Evolutionary conservation across 805 yeast genomes (phyloP).

Genomic region (Scheffersomyces amazonensis): DNA sequence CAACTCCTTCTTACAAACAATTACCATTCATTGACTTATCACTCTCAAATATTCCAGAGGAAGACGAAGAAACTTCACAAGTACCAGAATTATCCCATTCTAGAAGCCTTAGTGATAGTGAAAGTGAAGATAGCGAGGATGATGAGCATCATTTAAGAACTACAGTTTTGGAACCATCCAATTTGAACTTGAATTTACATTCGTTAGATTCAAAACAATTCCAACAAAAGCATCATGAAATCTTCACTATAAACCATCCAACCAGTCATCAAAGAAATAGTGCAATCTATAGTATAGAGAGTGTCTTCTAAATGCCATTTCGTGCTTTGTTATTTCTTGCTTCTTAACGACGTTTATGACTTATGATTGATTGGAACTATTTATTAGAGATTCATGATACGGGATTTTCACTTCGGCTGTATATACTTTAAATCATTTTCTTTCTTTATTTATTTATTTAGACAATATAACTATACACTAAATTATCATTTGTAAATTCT

Average conservation of each 20-base stretch:
- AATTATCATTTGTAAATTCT: no score
- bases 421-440: no score
- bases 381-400: no score
- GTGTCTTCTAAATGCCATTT: neutral
- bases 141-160: neutral
- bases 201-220: neutral
- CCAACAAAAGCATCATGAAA: neutral
- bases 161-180: neutral
- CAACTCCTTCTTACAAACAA: slow-evolving; percentile 9
- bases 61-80: slow-evolving; percentile 8
- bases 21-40: slow-evolving; percentile 18
- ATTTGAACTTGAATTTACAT: no score
- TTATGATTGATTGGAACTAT: no score
- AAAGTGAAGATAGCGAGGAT: slow-evolving; percentile 1
- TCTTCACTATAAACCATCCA: neutral
- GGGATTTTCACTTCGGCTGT: no score
- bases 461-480: no score
- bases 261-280: slow-evolving; percentile 1
- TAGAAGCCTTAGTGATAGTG: slow-evolving; percentile 1
- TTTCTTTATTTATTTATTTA: no score
- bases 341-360: no score
- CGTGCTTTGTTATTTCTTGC: no score
- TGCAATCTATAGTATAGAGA: neutral
- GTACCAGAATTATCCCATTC: slow-evolving; percentile 1
- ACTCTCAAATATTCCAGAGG: slow-evolving; percentile 8